A percentile compares a stretch with the other conserved stretches of the same genome.
Conservation (phyloP, 257 asterid genomes). For the Penstemon eatonii region DNA sequence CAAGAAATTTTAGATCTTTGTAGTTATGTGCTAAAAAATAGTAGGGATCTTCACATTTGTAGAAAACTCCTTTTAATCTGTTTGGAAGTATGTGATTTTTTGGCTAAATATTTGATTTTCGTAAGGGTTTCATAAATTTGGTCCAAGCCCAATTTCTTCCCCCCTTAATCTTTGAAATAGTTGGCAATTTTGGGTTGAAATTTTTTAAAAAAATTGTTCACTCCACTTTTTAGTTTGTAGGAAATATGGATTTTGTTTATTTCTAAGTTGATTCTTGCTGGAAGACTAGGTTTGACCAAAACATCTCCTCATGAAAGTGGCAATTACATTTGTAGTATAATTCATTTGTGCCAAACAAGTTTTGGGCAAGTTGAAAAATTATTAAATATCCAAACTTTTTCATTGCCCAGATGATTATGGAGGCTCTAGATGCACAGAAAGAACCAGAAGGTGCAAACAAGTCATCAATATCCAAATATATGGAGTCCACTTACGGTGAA, state of each 20-base stretch:
- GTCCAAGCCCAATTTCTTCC: neutral
- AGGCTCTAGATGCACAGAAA: constrained; percentile 63
- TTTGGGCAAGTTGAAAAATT: neutral
- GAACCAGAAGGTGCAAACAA: constrained; percentile 71
- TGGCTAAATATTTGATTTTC: neutral
- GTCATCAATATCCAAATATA: constrained; percentile 61
- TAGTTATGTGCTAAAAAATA: neutral
- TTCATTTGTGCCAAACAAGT: neutral
- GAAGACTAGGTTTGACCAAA: no score
- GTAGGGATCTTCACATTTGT: constrained; percentile 22
- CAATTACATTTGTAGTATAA: neutral
- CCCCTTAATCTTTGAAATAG: no score
- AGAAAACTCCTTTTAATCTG: constrained; percentile 24
- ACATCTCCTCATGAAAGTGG: no score
- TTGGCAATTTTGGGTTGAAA: no score
- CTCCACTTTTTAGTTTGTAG: neutral
- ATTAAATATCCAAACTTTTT: neutral
- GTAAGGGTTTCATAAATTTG: constrained; percentile 5
- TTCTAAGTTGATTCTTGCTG: neutral
- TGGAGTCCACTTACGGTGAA: constrained; percentile 70
- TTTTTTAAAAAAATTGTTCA: no score
- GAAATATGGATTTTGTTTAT: neutral
- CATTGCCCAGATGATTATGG: constrained; percentile 65
- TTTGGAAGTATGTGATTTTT: neutral
- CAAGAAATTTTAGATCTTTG: constrained; percentile 11